Percentiles rank a stretch among this genome's conserved stretches.
phyloP scores from a whole-genome alignment of 192 early-diverging fungal species.

The Coemansia brasiliensis region DNA sequence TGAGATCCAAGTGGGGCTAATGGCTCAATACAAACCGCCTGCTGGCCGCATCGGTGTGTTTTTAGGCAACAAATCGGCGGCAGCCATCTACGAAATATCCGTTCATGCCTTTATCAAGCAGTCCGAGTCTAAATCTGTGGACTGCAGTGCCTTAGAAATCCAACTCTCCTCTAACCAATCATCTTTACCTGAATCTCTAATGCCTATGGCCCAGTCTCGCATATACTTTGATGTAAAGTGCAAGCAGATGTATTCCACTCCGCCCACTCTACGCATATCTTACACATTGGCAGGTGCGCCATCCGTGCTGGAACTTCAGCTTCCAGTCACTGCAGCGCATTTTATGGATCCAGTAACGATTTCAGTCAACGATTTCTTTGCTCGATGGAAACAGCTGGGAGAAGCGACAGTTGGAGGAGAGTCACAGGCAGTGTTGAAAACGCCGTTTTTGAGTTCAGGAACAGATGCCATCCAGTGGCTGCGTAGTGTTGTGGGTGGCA shows the following conservation, averaged over 20 bases:
- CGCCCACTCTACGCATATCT: conserved; percentile 68
- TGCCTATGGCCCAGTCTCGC: conserved; percentile 60
- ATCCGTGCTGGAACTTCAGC: conserved; percentile 61
- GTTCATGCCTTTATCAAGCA: conserved; percentile 59
- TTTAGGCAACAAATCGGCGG: conserved; percentile 83
- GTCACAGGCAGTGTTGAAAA: conserved; percentile 57
- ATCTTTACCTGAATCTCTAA: conserved; percentile 67
- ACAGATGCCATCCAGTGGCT: conserved; percentile 56
- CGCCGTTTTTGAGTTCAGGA: conserved; percentile 29
- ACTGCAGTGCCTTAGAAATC: conserved; percentile 45
- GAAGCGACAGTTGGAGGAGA: conserved; percentile 72
- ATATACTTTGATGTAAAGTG: conserved; percentile 80
- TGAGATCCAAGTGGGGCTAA: conserved; percentile 86
- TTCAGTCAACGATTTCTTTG: conserved; percentile 76
- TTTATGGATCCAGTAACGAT: conserved; percentile 86
- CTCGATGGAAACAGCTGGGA: conserved; percentile 94
- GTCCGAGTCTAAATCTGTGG: not conserved
- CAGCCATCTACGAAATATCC: conserved; percentile 64
- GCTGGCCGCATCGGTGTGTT: conserved; percentile 90
- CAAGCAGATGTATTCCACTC: conserved; percentile 56
- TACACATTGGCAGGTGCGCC: conserved; percentile 63
- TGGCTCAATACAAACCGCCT: conserved; percentile 89
- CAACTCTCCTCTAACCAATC: conserved; percentile 62
- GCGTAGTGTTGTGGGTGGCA: conserved; percentile 62
- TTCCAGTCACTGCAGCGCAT: conserved; percentile 82